Evolutionary conservation across 768 basidiomycete genomes (phyloP).

Genomic region (Butyriboletus loyo): DNA sequence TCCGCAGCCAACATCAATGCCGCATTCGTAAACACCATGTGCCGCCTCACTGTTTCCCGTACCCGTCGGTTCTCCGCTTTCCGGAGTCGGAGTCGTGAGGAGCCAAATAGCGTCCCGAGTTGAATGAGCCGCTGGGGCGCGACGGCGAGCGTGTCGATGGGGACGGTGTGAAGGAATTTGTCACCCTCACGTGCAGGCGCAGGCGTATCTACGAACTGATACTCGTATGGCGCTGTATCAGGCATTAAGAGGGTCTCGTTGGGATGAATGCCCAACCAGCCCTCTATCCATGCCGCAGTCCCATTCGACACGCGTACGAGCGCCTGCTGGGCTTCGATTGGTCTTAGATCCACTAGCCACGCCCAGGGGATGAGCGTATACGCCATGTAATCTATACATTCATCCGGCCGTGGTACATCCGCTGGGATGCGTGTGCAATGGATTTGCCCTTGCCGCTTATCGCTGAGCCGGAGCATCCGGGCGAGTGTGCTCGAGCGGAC

Average conservation of each 20-base stretch:
- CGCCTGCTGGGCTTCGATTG: conserved; percentile 36
- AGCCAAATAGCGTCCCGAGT: conserved; percentile 75
- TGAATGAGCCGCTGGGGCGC: conserved; percentile 51
- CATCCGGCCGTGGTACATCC: conserved; percentile 39
- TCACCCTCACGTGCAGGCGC: conserved; percentile 3
- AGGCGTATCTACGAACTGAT: conserved; percentile 22
- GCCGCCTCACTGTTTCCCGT: conserved; percentile 46
- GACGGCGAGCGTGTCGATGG: conserved; percentile 10
- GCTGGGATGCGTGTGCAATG: conserved; percentile 47
- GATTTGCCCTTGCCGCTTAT: conserved; percentile 43
- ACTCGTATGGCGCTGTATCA: conserved; percentile 56
- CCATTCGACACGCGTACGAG: conserved; percentile 51
- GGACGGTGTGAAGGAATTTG: conserved; percentile 6
- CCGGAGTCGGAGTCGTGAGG: conserved; percentile 59
- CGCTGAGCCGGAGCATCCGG: conserved; percentile 44
- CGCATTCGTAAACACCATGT: conserved; percentile 57
- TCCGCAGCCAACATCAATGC: conserved; percentile 42
- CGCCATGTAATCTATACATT: conserved; percentile 60
- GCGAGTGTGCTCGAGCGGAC: conserved; percentile 49
- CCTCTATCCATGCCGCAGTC: conserved; percentile 32
- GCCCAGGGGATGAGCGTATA: conserved; percentile 69
- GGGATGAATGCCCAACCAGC: conserved; percentile 24
- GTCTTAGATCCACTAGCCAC: conserved; percentile 58
- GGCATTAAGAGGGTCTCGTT: conserved; percentile 46
- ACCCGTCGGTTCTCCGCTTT: conserved; percentile 37